Evolutionary conservation across 495 filamentous ascomycete species (phyloP).

Genomic region (Tetracladium setigerum): DNA sequence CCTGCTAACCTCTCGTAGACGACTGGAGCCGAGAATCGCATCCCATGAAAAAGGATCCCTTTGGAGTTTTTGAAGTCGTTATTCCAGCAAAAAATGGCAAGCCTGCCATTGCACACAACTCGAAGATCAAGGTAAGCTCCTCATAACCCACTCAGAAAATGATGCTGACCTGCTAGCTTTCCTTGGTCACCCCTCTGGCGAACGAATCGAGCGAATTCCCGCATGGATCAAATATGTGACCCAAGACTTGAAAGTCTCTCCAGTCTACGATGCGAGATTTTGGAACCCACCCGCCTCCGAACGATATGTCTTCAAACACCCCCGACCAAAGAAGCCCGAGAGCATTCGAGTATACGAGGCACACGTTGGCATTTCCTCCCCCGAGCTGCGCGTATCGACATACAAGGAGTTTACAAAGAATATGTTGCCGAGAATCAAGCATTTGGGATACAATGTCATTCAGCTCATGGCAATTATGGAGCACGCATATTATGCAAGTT

Average conservation of each 20-base stretch:
- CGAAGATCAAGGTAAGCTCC: conserved; percentile 76
- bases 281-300: conserved; percentile 83
- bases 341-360: conserved; percentile 93
- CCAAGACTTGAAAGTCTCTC: conserved; percentile 82
- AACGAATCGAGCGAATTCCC: conserved; percentile 80
- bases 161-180: conserved; percentile 51
- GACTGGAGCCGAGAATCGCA: conserved; percentile 78
- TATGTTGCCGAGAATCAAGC: conserved; percentile 84
- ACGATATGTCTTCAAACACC: conserved; percentile 74
- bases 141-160: conserved; percentile 7
- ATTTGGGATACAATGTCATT: conserved; percentile 92
- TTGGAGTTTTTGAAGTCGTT: conserved; percentile 81
- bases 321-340: conserved; percentile 73
- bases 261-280: conserved; percentile 88
- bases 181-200: conserved; percentile 72
- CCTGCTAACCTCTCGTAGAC: conserved; percentile 41
- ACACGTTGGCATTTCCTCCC: conserved; percentile 93
- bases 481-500: conserved; percentile 98
- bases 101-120: conserved; percentile 81
- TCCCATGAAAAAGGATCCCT: conserved; percentile 76
- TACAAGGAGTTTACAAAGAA: conserved; percentile 96
- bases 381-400: conserved; percentile 77
- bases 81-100: conserved; percentile 67
- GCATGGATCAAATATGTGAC: conserved; percentile 97
- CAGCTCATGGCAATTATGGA: conserved; percentile 99